Base-by-base conservation (phyloP, 1,284 basidiomycete species). In the Ustilago xerochloae region DNA sequence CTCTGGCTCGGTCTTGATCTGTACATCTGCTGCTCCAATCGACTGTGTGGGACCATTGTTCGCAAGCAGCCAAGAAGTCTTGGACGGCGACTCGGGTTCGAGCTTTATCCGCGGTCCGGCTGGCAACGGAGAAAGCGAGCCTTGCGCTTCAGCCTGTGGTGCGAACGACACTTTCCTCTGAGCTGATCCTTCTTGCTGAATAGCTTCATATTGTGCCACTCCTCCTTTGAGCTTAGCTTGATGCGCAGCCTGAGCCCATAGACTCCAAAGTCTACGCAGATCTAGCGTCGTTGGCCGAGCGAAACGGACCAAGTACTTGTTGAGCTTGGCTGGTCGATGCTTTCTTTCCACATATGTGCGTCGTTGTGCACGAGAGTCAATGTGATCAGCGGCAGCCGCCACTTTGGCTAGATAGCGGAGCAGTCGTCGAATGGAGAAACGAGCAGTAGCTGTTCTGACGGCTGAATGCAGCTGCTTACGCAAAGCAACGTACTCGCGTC, bases 231-330 rank as follows among this genome's bases (percentile, higher is more conserved):
- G n/a, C n/a, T 28, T 18, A 9, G 16, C 32, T 46, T 36, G 7
- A 30, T 66, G 58, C 6, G 41, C 52, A 2, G 51, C 28, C 22
- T 30, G 50, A 16, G 70, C 70, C 70, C 70, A 73, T 7, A 51
- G 8, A 30, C 26, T 47, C 70, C 70, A 73, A 43, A 73, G 3
- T 15, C 28, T 45, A 12, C 64, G 56, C 38, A 43, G 30, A 53
- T 73, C 64, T 28, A 73, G 39, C 7, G 43, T 10, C 6, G 51
- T 16, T n/a, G 63, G 56, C 12, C 35, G 41, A 1, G 18, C 5
- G 1, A 29, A 35, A 16, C 39, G 54, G 12, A 57, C 33, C 60
- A 57, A 26, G 16, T 63, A 48, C 46, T 52, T 56, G 2, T 45
- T 30, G n/a, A 63, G 33, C n/a, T 60, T 60, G 4, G 30, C 60